Base-by-base conservation (phyloP, 2,329 filamentous ascomycete species). In the Leptosphaerulina australis region DNA sequence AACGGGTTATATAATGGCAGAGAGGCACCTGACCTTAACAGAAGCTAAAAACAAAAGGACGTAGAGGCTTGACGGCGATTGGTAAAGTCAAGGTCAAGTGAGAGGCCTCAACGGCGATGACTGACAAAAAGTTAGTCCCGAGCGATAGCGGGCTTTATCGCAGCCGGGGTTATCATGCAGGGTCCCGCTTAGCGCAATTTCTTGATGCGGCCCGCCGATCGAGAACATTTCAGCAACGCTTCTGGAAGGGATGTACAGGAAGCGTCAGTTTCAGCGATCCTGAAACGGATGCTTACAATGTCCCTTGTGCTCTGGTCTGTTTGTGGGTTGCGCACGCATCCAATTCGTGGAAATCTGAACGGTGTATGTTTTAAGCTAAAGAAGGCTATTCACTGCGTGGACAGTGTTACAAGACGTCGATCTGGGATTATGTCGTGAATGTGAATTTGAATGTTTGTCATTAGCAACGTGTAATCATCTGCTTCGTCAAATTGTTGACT, bases 141-240 rank as follows among this genome's bases (percentile, higher is more conserved):
- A 41, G 40, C 48, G 48, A 51, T 51, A 51, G 30, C 40, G 41
- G 40, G 35, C 36, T 48, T 48, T 48, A 40, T 48, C 36, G 44
- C 29, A 14, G 20, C 48, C 26, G 41, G 41, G 41, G 41, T 31
- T 25, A 3, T 26, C 25, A 51, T 46, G 48, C 48, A 51, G 48
- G 48, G 48, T 41, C 48, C 40, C 25, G 30, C 15, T 18, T 45
- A 45, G 47, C 41, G 40, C 48, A n/a, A n/a, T 29, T 28, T 34
- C 24, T 21, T 24, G 15, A 31, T 15, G 33, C 31, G 15, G n/a
- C 34, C 22, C 22, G 31, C 30, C 47, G 40, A 30, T 34, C 26
- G 7, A 40, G 35, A 39, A 25, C 21, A 15, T 26, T 29, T 26
- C 44, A 15, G 34, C 26, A 45, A 37, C 28, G 35, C 26, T 39